phyloP scores from a whole-genome alignment of 2,329 filamentous ascomycete species.

The Aspergillus piperis region DNA sequence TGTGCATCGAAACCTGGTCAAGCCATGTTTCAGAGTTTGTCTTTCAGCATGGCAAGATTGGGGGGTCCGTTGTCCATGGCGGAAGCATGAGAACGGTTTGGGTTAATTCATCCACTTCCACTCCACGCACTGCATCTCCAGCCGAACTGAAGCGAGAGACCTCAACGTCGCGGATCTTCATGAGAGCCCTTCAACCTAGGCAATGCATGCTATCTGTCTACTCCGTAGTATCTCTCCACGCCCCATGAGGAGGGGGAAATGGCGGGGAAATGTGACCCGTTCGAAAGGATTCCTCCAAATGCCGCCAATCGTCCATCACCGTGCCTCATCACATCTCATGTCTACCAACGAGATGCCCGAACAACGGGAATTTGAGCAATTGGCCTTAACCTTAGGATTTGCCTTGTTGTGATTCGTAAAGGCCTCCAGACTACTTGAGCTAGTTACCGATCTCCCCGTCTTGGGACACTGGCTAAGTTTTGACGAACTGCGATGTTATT shows the following conservation, averaged over 20 bases:
- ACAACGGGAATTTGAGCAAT: neutral
- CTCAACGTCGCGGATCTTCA: neutral
- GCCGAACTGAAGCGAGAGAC: neutral
- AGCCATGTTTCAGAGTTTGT: neutral
- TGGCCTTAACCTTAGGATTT: neutral
- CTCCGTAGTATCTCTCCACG: too few relatives aligned
- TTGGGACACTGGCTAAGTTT: neutral
- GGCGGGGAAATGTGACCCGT: neutral
- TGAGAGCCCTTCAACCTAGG: neutral
- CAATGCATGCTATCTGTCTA: too few relatives aligned
- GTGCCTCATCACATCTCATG: neutral
- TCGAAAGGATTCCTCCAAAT: neutral
- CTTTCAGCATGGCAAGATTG: neutral
- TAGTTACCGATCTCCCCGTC: neutral
- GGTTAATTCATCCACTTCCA: neutral
- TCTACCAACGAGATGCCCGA: neutral
- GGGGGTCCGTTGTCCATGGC: neutral
- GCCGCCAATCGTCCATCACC: neutral
- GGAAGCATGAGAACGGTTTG: too few relatives aligned
- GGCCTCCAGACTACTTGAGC: neutral
- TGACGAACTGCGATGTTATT: neutral
- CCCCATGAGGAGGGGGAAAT: neutral
- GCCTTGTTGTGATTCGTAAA: neutral
- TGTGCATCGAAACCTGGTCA: neutral
- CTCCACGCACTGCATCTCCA: neutral